Evolutionary conservation across 139 green algal species (phyloP), one percentile per base, ranked within the genome.

Genomic region (Tetradesmus lagerheimii): DNA sequence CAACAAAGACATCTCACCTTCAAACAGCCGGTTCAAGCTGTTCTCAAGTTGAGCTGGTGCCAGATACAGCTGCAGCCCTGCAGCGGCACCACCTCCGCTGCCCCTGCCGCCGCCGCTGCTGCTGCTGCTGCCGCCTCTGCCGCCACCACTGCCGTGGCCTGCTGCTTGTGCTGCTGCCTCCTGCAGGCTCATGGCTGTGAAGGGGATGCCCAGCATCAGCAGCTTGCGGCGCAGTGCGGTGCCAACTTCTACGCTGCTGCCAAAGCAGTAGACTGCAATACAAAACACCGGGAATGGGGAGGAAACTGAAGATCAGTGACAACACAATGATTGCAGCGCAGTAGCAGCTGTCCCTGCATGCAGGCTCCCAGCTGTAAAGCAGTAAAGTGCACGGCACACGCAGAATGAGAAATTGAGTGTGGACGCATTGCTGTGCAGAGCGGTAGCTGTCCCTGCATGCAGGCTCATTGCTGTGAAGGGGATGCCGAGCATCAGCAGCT

Each of bases 21-120:
- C 85, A 81, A 93, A 93, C 84, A 92, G 62, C 34, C 79, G 62
- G 15, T 92, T 89, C 27, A 94, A 71, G 71, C 67, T 89, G 45
- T 41, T 85, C 64, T 94, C 87, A 91, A 94, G 66, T 75, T 92
- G 77, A 8, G 83, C 62, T 41, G 87, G 89, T 31, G 90, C 37
- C 38, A 92, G 71, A n/a, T 18, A 37, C 2, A 45, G 31, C 31
- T 50, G 74, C 15, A 39, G 34, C 14, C 35, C 81, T 43, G 75
- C 75, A 47, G 67, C 31, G 29, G 18, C 83, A 38, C 0, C 15
- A 41, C 50, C 1, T 35, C 50, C 23, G 15, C 34, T 6, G 14
- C 81, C 20, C 4, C 81, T 45, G 12, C 45, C 80, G 0, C 37
- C n/a, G 2, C 80, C 2, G 29, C 38, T 9, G 66, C 90, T 37